Conservation (phyloP, 2,329 filamentous ascomycete genomes). For the Dothiorella sarmentorum region DNA sequence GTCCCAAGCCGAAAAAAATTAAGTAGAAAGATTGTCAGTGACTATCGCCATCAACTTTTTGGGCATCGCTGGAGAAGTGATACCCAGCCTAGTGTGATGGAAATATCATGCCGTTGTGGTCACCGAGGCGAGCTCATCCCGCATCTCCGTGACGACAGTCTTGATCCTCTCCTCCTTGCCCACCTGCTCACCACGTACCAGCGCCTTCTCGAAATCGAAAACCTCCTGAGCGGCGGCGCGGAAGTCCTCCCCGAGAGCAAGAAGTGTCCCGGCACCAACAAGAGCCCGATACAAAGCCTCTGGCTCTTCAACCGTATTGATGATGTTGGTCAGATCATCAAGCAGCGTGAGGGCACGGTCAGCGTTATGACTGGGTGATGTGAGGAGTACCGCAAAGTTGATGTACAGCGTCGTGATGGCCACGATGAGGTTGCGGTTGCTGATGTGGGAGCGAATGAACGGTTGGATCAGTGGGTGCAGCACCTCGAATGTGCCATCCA, state of each 20-base stretch:
- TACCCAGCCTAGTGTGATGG: too few relatives aligned
- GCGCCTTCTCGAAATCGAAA: constrained; percentile 48
- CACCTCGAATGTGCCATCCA: constrained; percentile 56
- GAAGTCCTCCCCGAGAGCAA: constrained; percentile 60
- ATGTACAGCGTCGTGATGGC: constrained; percentile 79
- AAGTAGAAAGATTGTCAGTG: too few relatives aligned
- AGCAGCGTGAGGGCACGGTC: constrained; percentile 54
- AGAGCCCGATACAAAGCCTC: constrained; percentile 82
- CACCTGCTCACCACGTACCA: constrained; percentile 48
- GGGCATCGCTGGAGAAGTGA: too few relatives aligned
- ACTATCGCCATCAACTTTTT: too few relatives aligned
- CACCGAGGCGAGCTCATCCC: constrained; percentile 38
- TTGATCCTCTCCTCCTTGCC: constrained; percentile 60
- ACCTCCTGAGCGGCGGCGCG: constrained; percentile 57
- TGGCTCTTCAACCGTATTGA: constrained; percentile 66
- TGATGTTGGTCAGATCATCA: constrained; percentile 59
- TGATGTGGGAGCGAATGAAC: constrained; percentile 51
- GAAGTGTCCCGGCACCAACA: constrained; percentile 76
- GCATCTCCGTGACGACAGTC: constrained; percentile 59
- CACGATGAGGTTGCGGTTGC: constrained; percentile 76
- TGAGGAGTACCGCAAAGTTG: constrained; percentile 76
- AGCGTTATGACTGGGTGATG: constrained; percentile 47
- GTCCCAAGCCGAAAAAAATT: too few relatives aligned
- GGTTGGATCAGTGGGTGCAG: constrained; percentile 63
- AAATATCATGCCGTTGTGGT: background rate